Evolutionary conservation across 345 rosid species (phyloP).

Genomic region (Salix exigua): DNA sequence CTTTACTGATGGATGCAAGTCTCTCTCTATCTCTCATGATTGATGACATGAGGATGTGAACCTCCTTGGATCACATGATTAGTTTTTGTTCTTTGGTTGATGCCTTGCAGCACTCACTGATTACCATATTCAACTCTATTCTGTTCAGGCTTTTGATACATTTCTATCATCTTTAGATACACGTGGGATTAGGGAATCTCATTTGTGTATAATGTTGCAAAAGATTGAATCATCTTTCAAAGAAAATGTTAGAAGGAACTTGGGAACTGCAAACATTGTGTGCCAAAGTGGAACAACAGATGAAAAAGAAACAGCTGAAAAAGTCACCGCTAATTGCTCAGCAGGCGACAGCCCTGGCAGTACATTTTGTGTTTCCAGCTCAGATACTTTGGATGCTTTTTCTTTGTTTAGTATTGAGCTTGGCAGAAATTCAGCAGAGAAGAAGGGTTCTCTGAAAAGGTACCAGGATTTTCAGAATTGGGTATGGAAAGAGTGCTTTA

Average conservation of each 20-base stretch:
- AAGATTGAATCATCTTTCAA: conserved; percentile 76
- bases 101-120: neutral
- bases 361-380: conserved; percentile 49
- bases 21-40: neutral
- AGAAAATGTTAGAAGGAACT: conserved; percentile 45
- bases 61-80: neutral
- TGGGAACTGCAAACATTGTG: conserved; percentile 24
- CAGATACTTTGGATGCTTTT: conserved; percentile 44
- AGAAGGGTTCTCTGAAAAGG: conserved; percentile 56
- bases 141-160: conserved; percentile 75
- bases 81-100: neutral
- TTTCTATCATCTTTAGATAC: conserved; percentile 72
- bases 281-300: conserved; percentile 29
- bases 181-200: conserved; percentile 95
- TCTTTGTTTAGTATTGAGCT: conserved; percentile 69
- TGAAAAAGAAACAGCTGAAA: conserved; percentile 40
- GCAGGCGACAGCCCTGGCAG: conserved; percentile 57
- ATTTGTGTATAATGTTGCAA: conserved; percentile 82
- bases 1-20: neutral
- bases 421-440: conserved; percentile 67
- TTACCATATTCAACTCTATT: neutral
- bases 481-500: conserved; percentile 72
- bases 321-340: conserved; percentile 40
- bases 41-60: neutral
- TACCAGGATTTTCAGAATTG: conserved; percentile 75